Evolutionary conservation across 2,329 filamentous ascomycete genomes (phyloP), one percentile per base, ranked within the genome.

Genomic region (Sclerotinia sclerotiorum): DNA sequence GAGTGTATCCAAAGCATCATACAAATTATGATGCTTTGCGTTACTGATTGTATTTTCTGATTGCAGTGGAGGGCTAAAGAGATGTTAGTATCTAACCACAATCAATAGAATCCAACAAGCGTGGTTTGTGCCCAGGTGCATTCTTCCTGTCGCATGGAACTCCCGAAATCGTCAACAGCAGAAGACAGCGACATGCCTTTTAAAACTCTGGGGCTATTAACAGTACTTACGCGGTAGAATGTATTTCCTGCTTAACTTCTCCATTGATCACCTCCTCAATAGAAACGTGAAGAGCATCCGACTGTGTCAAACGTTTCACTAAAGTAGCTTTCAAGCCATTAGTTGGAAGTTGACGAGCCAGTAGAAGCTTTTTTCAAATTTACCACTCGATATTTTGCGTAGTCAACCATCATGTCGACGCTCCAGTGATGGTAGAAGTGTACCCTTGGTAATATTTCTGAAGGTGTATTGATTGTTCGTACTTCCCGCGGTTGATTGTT

Each of bases 381-480:
- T n/a, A 2, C 5, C 32, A 64, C 49, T 39, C 61, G 61, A 44
- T 29, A 29, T 29, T 64, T 55, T 44, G 61, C 19, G 61, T 55
- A 64, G 10, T 64, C 61, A 15, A 55, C 24, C 49, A 64, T 64
- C 61, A 54, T 27, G 6, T 62, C 29, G 44, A 24, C 58, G 8
- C 8, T 39, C 2, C 3, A 32, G 17, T 6, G 42, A 19, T 27
- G 46, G 5, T 2, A 51, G 17, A 17, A 2, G 1, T 11, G 8
- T 3, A 19, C 29, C 10, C 4, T 44, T 49, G 4, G 11, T 54
- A 1, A 2, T 54, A 35, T 35, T 35, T 5, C 8, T 42, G 10
- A 8, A 64, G 17, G 39, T 42, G 29, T n/a, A n/a, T 10, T 51
- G 3, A 5, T 15, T n/a, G 6, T 6, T 1, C 15, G 5, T 6